Percentiles rank a stretch among this genome's conserved stretches.
These are phyloP conservation scores for Trifolium repens DNA, from an alignment of 306 rosid genomes.

Conservation along the genomic window DNA sequence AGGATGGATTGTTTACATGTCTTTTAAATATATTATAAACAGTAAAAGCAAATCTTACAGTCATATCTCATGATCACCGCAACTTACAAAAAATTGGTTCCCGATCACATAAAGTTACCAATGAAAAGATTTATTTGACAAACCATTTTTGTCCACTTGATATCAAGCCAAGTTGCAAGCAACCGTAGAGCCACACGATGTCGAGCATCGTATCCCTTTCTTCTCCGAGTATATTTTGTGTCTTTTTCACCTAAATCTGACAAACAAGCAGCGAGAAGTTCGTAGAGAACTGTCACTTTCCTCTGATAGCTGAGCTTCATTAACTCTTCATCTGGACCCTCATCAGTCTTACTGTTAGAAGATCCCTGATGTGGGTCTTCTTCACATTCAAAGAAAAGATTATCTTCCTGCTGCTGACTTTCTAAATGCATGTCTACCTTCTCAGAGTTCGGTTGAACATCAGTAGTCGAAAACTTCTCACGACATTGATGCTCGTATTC, in stretches of 20 bases:
- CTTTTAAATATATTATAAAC: conserved; percentile 24
- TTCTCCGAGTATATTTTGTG: conserved; percentile 56
- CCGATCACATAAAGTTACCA: conserved; percentile 29
- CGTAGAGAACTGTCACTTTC: conserved; percentile 79
- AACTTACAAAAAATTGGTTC: conserved; percentile 29
- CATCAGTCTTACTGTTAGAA: conserved; percentile 42
- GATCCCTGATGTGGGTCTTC: conserved; percentile 44
- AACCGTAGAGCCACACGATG: conserved; percentile 78
- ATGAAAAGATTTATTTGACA: conserved; percentile 44
- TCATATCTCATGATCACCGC: conserved; percentile 28
- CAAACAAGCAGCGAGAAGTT: conserved; percentile 86
- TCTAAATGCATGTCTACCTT: conserved; percentile 50
- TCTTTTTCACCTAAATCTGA: conserved; percentile 61
- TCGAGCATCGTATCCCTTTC: conserved; percentile 91
- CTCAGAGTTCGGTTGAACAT: conserved; percentile 56
- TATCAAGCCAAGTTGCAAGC: conserved; percentile 89
- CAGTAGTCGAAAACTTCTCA: conserved; percentile 64
- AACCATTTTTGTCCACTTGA: conserved; percentile 87
- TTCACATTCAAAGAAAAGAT: conserved; percentile 42
- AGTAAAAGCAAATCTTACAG: not conserved
- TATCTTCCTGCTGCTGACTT: conserved; percentile 43
- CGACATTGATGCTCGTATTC: conserved; percentile 79
- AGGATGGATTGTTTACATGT: conserved; percentile 25
- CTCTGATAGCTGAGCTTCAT: conserved; percentile 68
- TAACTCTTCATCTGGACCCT: conserved; percentile 66